phyloP scores from a whole-genome alignment of 108 stramenopile species.

The Cyclotella sp. region DNA sequence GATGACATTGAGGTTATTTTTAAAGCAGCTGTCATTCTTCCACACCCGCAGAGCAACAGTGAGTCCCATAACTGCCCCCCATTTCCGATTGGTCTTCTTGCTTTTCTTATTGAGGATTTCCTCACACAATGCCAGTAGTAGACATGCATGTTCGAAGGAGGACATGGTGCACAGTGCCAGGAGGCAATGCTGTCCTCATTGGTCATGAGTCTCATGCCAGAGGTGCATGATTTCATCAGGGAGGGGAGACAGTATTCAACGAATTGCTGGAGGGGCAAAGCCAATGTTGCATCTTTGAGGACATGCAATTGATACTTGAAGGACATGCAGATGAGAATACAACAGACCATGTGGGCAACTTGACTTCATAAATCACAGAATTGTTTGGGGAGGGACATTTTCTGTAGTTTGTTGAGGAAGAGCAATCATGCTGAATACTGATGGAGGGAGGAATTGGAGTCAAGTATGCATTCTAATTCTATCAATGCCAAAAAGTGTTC shows the following conservation, averaged over 20 bases:
- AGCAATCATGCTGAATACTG: conserved; percentile 25
- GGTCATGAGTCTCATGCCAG: conserved; percentile 54
- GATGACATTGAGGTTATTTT: conserved; percentile 30
- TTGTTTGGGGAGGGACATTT: conserved; percentile 48
- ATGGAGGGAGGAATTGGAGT: conserved; percentile 24
- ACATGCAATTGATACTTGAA: conserved; percentile 42
- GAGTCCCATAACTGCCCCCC: conserved; percentile 43
- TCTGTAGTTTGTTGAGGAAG: conserved; percentile 45
- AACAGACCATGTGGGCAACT: conserved; percentile 49
- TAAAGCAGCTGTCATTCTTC: conserved; percentile 30
- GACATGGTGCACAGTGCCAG: conserved; percentile 33
- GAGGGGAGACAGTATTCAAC: conserved; percentile 48
- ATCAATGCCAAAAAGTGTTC: conserved; percentile 40
- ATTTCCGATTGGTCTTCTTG: conserved; percentile 44
- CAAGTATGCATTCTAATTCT: conserved; percentile 51
- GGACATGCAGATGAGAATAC: conserved; percentile 19
- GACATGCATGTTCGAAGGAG: conserved; percentile 32
- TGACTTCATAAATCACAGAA: conserved; percentile 56
- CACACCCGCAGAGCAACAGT: conserved; percentile 46
- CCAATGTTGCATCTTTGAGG: conserved; percentile 27
- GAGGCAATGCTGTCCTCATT: conserved; percentile 47
- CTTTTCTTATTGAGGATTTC: conserved; percentile 48
- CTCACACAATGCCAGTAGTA: conserved; percentile 38
- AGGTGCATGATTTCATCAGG: conserved; percentile 37
- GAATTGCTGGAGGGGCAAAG: conserved; percentile 28